phyloP scores from a whole-genome alignment of 331 rosid species.

The Malus hybrid region DNA sequence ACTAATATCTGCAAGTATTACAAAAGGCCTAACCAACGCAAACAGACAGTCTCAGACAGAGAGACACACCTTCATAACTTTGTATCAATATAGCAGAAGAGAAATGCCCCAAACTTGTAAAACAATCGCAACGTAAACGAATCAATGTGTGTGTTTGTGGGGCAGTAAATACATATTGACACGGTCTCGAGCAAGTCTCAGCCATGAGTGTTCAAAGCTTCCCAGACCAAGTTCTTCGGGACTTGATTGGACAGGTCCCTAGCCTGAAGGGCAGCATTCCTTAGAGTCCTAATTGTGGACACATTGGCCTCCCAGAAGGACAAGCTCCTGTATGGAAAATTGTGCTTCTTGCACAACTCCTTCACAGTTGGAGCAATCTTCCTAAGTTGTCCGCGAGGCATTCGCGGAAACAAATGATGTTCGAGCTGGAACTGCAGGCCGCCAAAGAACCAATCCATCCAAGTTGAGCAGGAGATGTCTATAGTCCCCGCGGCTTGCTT shows the following conservation, averaged over 20 bases:
- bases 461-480: slow-evolving; percentile 44
- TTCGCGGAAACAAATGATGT: slow-evolving; percentile 61
- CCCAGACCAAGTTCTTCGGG: slow-evolving; percentile 54
- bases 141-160: neutral
- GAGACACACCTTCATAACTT: neutral
- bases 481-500: slow-evolving; percentile 68
- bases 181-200: slow-evolving; percentile 1
- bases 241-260: slow-evolving; percentile 35
- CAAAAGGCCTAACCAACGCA: neutral
- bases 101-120: neutral
- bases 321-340: slow-evolving; percentile 63
- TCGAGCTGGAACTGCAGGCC: slow-evolving; percentile 63
- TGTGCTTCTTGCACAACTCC: slow-evolving; percentile 66
- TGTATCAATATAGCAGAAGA: neutral
- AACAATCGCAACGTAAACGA: neutral
- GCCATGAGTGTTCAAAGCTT: slow-evolving; percentile 58
- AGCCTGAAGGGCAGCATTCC: slow-evolving; percentile 51
- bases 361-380: slow-evolving; percentile 49
- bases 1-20: neutral
- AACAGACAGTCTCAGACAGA: neutral
- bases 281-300: slow-evolving; percentile 36
- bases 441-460: slow-evolving; percentile 61
- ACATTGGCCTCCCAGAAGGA: slow-evolving; percentile 60
- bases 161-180: neutral
- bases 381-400: slow-evolving; percentile 62